phyloP scores from a whole-genome alignment of 164 flowering plant genomes.

The Umbellularia californica region DNA sequence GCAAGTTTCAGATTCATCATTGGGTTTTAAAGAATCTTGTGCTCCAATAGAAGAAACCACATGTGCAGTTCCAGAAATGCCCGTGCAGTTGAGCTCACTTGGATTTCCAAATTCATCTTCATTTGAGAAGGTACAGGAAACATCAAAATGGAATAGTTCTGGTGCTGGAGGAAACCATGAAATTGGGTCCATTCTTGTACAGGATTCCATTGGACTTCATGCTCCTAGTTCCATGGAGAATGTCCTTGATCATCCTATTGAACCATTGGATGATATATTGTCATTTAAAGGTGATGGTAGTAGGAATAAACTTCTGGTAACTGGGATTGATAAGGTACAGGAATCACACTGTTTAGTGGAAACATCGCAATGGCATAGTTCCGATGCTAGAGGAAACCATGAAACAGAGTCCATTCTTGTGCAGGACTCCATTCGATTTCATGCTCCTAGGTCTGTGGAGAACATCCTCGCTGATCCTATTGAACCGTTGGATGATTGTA shows the following conservation, averaged over 20 bases:
- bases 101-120: slow-evolving; percentile 32
- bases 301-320: slow-evolving; percentile 20
- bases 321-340: slow-evolving; percentile 19
- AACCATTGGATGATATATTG: slow-evolving; percentile 24
- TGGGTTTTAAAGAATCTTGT: slow-evolving; percentile 40
- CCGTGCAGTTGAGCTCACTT: slow-evolving; percentile 23
- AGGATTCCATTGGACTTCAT: slow-evolving; percentile 21
- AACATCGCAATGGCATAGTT: slow-evolving; percentile 19
- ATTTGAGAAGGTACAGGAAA: slow-evolving; percentile 24
- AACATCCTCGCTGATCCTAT: slow-evolving; percentile 24
- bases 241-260: slow-evolving; percentile 23
- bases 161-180: slow-evolving; percentile 26
- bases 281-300: slow-evolving; percentile 36
- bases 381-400: slow-evolving; percentile 20
- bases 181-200: slow-evolving; percentile 20
- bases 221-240: slow-evolving; percentile 28
- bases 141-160: slow-evolving; percentile 18
- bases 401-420: slow-evolving; percentile 20
- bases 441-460: slow-evolving; percentile 27
- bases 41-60: slow-evolving; percentile 35
- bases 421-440: slow-evolving; percentile 26
- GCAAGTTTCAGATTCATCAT: slow-evolving; percentile 33
- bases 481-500: slow-evolving; percentile 28
- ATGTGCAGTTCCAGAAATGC: slow-evolving; percentile 33
- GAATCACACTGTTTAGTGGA: not conserved